Conservation (phyloP, 208 protist genomes). For the Trypanosomatidae sp. region DNA sequence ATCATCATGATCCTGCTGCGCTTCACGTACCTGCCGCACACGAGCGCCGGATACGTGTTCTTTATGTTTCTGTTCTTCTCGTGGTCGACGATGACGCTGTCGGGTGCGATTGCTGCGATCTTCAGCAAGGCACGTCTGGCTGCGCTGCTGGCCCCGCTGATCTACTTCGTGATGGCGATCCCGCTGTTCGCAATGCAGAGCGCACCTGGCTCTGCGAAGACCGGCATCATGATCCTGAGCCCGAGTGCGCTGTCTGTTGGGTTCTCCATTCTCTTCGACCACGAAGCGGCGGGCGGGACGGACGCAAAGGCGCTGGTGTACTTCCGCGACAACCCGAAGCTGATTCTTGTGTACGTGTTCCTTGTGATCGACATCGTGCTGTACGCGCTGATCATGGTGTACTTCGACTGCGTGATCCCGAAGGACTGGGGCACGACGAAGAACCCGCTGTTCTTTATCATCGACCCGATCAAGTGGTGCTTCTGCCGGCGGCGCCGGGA, state of each 20-base stretch:
- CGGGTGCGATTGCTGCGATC: slow-evolving; percentile 42
- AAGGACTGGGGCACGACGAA: slow-evolving; percentile 56
- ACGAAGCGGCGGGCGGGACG: too few species aligned
- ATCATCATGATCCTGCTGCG: slow-evolving; percentile 54
- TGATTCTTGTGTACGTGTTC: slow-evolving; percentile 33
- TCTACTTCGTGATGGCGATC: slow-evolving; percentile 64
- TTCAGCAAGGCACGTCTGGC: slow-evolving; percentile 72
- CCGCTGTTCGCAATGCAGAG: slow-evolving; percentile 44
- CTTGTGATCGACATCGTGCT: slow-evolving; percentile 51
- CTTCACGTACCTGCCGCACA: slow-evolving; percentile 39
- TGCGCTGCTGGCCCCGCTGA: too few species aligned
- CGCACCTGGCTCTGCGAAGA: too few species aligned
- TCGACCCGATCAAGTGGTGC: slow-evolving; percentile 40
- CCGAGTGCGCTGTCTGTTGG: slow-evolving; percentile 40
- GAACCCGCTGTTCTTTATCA: slow-evolving; percentile 66
- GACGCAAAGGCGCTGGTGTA: too few species aligned
- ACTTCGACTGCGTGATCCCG: slow-evolving; percentile 74
- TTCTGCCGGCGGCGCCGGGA: slow-evolving; percentile 36
- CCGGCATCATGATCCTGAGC: slow-evolving; percentile 29
- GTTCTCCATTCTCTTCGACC: too few species aligned
- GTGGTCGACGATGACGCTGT: slow-evolving; percentile 39
- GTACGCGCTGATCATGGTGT: slow-evolving; percentile 63
- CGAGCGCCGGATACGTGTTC: slow-evolving; percentile 37
- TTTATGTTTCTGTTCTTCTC: slow-evolving; percentile 53
- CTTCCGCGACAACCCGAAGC: slow-evolving; percentile 25